These are phyloP conservation scores for Yamadazyma sp. DNA, from an alignment of 1,139 yeast species.

Conservation along the genomic window DNA sequence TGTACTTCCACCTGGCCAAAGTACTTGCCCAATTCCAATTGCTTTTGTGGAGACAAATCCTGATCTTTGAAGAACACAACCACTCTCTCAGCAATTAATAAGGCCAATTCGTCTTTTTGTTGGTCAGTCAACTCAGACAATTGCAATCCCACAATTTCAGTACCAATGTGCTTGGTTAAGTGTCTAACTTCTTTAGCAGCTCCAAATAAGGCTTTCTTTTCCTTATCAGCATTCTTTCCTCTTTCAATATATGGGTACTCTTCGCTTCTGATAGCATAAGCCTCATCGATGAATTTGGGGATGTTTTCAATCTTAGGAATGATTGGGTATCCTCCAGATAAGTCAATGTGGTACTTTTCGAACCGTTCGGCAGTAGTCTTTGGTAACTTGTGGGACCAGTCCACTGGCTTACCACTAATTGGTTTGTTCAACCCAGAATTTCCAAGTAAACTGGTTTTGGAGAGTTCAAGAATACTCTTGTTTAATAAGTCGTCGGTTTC, in stretches of 20 bases:
- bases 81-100: constrained; percentile 42
- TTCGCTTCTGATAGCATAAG: constrained; percentile 40
- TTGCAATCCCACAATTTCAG: constrained; percentile 56
- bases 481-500: constrained; percentile 5
- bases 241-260: constrained; percentile 45
- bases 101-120: constrained; percentile 52
- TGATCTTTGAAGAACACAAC: constrained; percentile 46
- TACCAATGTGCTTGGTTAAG: constrained; percentile 51
- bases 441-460: constrained; percentile 6
- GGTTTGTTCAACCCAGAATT: neutral
- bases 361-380: constrained; percentile 22
- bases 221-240: constrained; percentile 52
- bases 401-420: constrained; percentile 6
- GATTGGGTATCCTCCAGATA: constrained; percentile 34
- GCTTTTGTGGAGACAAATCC: constrained; percentile 44
- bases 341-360: constrained; percentile 28
- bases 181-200: constrained; percentile 51
- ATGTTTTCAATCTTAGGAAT: constrained; percentile 27
- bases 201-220: constrained; percentile 51
- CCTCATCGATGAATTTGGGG: constrained; percentile 55
- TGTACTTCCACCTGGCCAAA: constrained; percentile 47
- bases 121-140: constrained; percentile 46
- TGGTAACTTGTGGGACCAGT: constrained; percentile 19
- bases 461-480: constrained; percentile 6
- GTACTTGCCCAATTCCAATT: constrained; percentile 43